A percentile compares a stretch with the other conserved stretches of the same genome.
These are phyloP conservation scores for Penicillium nucicola DNA, from an alignment of 495 filamentous ascomycete genomes.

Conservation along the genomic window DNA sequence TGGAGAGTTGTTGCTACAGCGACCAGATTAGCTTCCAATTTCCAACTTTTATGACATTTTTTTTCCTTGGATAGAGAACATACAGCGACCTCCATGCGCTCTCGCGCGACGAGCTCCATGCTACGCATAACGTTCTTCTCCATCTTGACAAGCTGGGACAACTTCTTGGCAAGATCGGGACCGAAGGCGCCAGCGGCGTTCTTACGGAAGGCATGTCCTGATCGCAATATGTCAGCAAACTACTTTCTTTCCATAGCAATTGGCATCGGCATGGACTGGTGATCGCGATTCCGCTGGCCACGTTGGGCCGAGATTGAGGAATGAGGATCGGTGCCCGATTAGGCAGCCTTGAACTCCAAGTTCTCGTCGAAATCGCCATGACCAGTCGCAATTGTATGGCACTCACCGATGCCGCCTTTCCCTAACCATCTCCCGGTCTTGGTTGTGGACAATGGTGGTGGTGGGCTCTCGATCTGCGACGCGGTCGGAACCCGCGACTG, in stretches of 20 bases:
- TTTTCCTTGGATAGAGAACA: conserved; percentile 20
- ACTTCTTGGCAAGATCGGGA: conserved; percentile 94
- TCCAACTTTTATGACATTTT: neutral
- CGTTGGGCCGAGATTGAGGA: neutral
- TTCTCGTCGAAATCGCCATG: neutral
- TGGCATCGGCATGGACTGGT: neutral
- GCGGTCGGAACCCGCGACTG: conserved; percentile 90
- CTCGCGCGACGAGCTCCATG: conserved; percentile 89
- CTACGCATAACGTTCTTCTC: conserved; percentile 99
- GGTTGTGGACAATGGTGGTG: conserved; percentile 84
- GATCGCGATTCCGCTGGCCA: neutral
- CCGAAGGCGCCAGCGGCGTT: conserved; percentile 91
- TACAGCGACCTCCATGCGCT: conserved; percentile 98
- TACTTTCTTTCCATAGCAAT: neutral
- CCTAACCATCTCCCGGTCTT: conserved; percentile 89
- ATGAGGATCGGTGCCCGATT: conserved; percentile 10
- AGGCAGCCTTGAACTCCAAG: conserved; percentile 12
- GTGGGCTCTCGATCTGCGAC: conserved; percentile 86
- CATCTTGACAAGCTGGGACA: conserved; percentile 98
- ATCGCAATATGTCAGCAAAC: conserved; percentile 23
- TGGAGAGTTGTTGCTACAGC: conserved; percentile 88
- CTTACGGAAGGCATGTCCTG: conserved; percentile 92
- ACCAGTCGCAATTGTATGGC: neutral
- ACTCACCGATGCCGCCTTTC: conserved; percentile 76
- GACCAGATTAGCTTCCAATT: conserved; percentile 11